A percentile compares a stretch with the other conserved stretches of the same genome.
Conservation (phyloP, 192 early-diverging fungal genomes). For the Lobosporangium transversale region DNA sequence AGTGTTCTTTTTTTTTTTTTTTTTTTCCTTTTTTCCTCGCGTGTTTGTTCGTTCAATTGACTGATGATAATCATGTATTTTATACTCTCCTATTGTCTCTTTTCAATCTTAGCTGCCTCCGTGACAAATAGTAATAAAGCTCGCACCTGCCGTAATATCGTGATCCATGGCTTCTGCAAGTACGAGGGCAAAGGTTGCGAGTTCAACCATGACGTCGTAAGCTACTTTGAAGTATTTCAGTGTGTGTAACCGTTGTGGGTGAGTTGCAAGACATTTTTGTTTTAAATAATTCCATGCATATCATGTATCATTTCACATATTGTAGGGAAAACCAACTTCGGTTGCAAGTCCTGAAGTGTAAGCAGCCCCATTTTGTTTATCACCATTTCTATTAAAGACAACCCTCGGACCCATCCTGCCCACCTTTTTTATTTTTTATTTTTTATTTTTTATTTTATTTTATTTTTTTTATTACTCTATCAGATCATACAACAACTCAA, state of each 20-base stretch:
- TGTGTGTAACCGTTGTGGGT: not conserved
- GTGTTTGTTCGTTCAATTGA: conserved; percentile 2
- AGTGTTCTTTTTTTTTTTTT: not conserved
- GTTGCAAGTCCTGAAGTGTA: conserved; percentile 48
- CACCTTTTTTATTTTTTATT: too few species aligned
- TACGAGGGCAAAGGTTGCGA: conserved; percentile 85
- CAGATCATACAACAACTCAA: too few species aligned
- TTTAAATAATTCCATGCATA: not conserved
- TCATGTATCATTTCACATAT: not conserved
- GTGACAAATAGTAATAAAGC: conserved; percentile 56
- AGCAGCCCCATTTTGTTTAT: too few species aligned
- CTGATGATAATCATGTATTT: not conserved
- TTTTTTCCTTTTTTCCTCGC: not conserved
- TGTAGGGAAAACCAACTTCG: conserved; percentile 40
- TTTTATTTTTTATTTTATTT: conserved; percentile 2
- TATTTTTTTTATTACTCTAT: not conserved
- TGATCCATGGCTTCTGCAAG: conserved; percentile 88
- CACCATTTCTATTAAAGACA: too few species aligned
- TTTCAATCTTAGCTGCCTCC: conserved; percentile 28
- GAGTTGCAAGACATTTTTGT: not conserved
- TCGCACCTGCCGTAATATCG: conserved; percentile 77
- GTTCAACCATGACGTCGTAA: conserved; percentile 81
- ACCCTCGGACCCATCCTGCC: too few species aligned
- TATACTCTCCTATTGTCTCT: not conserved
- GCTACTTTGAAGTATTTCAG: conserved; percentile 8